Evolutionary conservation across 805 yeast species (phyloP).

Genomic region (Pichia nanzhaoensis): DNA sequence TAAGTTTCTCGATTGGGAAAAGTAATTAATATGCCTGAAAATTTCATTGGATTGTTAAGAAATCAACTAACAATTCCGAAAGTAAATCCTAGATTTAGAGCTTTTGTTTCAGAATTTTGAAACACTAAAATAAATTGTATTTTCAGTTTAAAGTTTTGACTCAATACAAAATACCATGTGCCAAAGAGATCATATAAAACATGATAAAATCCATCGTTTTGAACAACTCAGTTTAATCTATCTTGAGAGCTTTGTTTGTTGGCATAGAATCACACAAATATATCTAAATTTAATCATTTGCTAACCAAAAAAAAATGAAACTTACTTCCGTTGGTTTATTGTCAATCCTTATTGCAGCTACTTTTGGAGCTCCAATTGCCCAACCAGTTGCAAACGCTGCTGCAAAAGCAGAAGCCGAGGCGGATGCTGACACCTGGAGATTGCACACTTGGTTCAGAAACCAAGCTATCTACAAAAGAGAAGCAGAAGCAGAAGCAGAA

Average conservation of each 20-base stretch:
- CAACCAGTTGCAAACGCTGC: slow-evolving; percentile 8
- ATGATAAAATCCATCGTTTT: too few relatives aligned
- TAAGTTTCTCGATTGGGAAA: neutral
- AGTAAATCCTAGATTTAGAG: too few relatives aligned
- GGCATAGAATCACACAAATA: neutral
- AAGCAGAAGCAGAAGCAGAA: slow-evolving; percentile 14
- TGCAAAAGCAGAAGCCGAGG: neutral
- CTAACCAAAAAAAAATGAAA: slow-evolving; percentile 5
- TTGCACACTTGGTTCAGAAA: slow-evolving; percentile 7
- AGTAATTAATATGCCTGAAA: neutral
- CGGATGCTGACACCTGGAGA: slow-evolving; percentile 8
- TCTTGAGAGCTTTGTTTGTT: neutral
- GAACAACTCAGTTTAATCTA: too few relatives aligned
- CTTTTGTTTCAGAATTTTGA: neutral
- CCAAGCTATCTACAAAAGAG: slow-evolving; percentile 11
- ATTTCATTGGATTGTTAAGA: too few relatives aligned
- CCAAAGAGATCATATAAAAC: too few relatives aligned
- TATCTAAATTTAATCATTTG: too few relatives aligned
- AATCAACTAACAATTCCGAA: too few relatives aligned
- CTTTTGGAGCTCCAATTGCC: slow-evolving; percentile 9
- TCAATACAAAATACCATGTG: too few relatives aligned
- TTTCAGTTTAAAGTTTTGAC: too few relatives aligned
- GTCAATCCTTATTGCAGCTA: slow-evolving; percentile 2
- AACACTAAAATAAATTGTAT: neutral
- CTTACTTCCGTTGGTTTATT: slow-evolving; percentile 2